Base-by-base conservation (phyloP, 345 rosid genomes). In the Camelina neglecta region DNA sequence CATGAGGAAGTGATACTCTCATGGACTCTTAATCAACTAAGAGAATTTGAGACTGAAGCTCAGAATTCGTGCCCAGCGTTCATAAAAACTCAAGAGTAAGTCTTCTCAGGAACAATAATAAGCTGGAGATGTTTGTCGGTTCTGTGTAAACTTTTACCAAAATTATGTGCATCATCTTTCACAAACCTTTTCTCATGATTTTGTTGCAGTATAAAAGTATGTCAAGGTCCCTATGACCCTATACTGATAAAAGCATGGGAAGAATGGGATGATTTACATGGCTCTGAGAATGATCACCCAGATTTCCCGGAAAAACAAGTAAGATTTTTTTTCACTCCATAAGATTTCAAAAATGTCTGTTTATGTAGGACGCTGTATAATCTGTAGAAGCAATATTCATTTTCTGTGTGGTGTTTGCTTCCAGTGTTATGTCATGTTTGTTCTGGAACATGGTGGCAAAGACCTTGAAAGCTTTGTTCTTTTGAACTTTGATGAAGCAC, bases 381-480 rank as follows among this genome's bases (percentile, higher is more conserved):
- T 54, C 60, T 63, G 59, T 50, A 41, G 24, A 66, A 72, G 18
- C 11, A 23, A 23, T 35, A 36, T 69, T 73, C 47, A 76, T 68
- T 44, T 51, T 39, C 60, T 13, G 13, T 74, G 45, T 58, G 60
- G 59, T 67, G 68, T 61, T 60, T 84, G 50, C 60, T 56, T 77
- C 75, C 87, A 95, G 99, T 74, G 93, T 68, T 90, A 87, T 74
- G 86, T 92, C 24, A 90, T 90, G 70, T 92, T 95, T 84, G 92
- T 92, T 73, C 79, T 95, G 65, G 90, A 87, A 84, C 99, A 95
- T 76, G 99, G 99, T 13, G 99, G 99, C 23, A 86, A 89, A 80
- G 97, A 95, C 87, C 96, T 95, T 65, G 99, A 95, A 83, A 82
- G 89, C 79, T 95, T 95, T 69, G 96, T 92, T 44, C 88, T 95